Conservation (phyloP, 2,329 filamentous ascomycete species). For the Fusarium sp. region DNA sequence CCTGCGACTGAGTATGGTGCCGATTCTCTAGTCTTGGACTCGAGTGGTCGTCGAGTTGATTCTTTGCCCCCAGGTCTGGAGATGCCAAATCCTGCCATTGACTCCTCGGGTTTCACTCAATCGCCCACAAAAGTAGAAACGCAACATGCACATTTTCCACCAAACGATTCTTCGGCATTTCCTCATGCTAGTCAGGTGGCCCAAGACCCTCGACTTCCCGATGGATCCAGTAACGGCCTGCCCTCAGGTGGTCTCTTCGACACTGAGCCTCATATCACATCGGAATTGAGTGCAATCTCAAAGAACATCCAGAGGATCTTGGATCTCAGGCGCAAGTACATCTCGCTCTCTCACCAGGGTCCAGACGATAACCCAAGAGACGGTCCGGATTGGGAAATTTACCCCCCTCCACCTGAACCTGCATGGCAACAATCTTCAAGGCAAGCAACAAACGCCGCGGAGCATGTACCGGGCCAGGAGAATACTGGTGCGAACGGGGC, state of each 20-base stretch:
- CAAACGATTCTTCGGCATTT: constrained; percentile 17
- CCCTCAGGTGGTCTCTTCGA: constrained; percentile 68
- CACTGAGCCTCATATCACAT: constrained; percentile 81
- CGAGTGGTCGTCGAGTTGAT: constrained; percentile 42
- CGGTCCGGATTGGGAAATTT: constrained; percentile 84
- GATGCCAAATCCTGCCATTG: constrained; percentile 34
- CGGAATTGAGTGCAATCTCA: constrained; percentile 88
- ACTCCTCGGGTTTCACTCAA: constrained; percentile 24
- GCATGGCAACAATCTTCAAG: constrained; percentile 71
- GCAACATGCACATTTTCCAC: constrained; percentile 15
- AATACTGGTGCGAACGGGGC: constrained; percentile 25
- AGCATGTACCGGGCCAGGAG: constrained; percentile 39
- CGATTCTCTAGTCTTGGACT: constrained; percentile 51
- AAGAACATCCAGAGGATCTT: constrained; percentile 91
- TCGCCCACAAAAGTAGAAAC: constrained; percentile 24
- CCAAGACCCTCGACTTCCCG: constrained; percentile 27
- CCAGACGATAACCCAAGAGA: constrained; percentile 90
- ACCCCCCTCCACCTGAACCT: constrained; percentile 90
- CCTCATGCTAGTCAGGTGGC: constrained; percentile 15
- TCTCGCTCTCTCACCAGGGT: constrained; percentile 84
- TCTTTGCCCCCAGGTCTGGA: constrained; percentile 55
- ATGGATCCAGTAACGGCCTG: constrained; percentile 40
- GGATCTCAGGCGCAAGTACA: constrained; percentile 89
- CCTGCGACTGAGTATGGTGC: constrained; percentile 53
- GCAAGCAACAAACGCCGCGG: constrained; percentile 19